Percentiles rank a stretch among this genome's conserved stretches.
Evolutionary conservation across 2,329 filamentous ascomycete genomes (phyloP).

Genomic region (Escovopsis sp.): DNA sequence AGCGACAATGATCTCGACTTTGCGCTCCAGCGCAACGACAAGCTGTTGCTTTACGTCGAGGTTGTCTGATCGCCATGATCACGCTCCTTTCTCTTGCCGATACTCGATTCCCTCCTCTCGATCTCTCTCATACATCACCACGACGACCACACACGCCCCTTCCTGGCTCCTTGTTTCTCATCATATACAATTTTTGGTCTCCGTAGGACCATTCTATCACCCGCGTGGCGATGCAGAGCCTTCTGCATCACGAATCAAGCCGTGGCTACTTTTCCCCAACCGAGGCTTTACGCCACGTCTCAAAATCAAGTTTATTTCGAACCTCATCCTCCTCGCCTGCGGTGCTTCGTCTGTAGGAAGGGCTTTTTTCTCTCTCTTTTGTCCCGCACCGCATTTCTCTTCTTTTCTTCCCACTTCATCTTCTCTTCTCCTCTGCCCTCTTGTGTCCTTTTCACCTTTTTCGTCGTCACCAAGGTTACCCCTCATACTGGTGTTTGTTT

Average conservation of each 20-base stretch:
- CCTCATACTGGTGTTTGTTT: too few species aligned
- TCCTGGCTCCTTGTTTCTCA: too few species aligned
- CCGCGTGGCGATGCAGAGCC: too few species aligned
- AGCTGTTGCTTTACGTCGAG: conserved; percentile 65
- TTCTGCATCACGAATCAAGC: too few species aligned
- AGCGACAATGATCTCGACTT: conserved; percentile 69
- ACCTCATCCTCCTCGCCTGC: too few species aligned
- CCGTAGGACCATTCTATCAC: neutral
- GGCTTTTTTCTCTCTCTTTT: conserved; percentile 1
- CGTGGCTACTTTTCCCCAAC: too few species aligned
- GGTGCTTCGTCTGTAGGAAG: neutral
- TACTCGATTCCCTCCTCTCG: neutral
- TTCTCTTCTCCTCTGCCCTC: too few species aligned
- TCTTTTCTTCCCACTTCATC: neutral
- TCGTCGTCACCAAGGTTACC: too few species aligned
- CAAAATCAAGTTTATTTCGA: too few species aligned
- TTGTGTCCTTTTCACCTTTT: too few species aligned
- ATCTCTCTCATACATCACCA: neutral
- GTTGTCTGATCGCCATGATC: conserved; percentile 22
- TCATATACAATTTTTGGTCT: neutral
- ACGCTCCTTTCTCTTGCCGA: conserved; percentile 5
- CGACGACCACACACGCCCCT: too few species aligned
- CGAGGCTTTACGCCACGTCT: too few species aligned
- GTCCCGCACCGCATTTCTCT: neutral
- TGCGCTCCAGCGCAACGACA: conserved; percentile 73